Percentiles rank a stretch among this genome's conserved stretches.
phyloP scores from a whole-genome alignment of 148 eudicot species.

The Camellia japonica region DNA sequence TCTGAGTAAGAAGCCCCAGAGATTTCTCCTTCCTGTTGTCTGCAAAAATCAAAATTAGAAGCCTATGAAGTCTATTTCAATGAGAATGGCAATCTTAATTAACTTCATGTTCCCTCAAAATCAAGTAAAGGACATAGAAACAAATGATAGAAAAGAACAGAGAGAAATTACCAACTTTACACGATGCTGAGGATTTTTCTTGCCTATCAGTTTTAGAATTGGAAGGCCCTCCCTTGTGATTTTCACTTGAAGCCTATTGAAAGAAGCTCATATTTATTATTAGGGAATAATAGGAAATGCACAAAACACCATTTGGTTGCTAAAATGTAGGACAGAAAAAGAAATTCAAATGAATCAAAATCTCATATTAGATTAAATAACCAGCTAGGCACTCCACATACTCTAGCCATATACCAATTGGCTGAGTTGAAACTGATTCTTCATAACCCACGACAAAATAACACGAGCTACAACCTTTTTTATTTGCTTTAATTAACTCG shows the following conservation, averaged over 20 bases:
- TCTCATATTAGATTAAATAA: too few species aligned
- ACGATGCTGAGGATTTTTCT: slow-evolving; percentile 36
- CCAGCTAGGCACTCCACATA: too few species aligned
- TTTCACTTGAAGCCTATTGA: slow-evolving; percentile 15
- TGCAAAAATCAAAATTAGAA: slow-evolving; percentile 21
- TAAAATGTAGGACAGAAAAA: not conserved
- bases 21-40: slow-evolving; percentile 86
- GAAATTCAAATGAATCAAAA: not conserved
- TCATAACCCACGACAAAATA: not conserved
- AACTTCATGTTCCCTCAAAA: not conserved
- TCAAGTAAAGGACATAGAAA: not conserved
- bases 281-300: not conserved
- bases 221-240: slow-evolving; percentile 14
- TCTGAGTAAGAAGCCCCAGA: slow-evolving; percentile 69
- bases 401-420: not conserved
- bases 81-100: not conserved
- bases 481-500: not conserved
- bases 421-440: not conserved
- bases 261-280: not conserved
- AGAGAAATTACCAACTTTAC: slow-evolving; percentile 47
- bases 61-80: not conserved
- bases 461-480: not conserved
- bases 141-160: not conserved
- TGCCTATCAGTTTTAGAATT: slow-evolving; percentile 17
- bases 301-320: not conserved